phyloP scores from a whole-genome alignment of 2,329 filamentous ascomycete genomes.

The Aspergillus amoenus region DNA sequence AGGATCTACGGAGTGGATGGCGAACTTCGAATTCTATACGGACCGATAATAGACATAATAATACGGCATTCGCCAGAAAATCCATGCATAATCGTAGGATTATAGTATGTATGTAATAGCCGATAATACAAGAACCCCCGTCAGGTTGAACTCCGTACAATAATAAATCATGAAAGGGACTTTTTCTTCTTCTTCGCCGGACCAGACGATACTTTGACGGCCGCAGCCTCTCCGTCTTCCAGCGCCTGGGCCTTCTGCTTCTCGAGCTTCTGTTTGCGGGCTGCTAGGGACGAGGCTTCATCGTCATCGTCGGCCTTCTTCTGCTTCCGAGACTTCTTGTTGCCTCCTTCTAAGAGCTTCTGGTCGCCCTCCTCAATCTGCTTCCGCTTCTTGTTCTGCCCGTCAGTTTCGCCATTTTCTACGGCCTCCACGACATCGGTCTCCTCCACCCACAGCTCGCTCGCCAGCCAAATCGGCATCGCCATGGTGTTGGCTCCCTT shows the following conservation, averaged over 20 bases:
- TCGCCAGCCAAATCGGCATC: conserved; percentile 90
- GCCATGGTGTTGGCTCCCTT: conserved; percentile 87
- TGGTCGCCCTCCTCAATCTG: conserved; percentile 30
- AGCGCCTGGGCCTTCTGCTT: conserved; percentile 51
- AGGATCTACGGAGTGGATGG: neutral
- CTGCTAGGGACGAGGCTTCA: conserved; percentile 32
- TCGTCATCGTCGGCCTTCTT: conserved; percentile 40
- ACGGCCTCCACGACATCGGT: conserved; percentile 65
- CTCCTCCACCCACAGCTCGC: conserved; percentile 84
- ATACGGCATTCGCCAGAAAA: conserved; percentile 22
- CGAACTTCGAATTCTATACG: neutral
- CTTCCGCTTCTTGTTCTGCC: conserved; percentile 58
- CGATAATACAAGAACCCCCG: neutral
- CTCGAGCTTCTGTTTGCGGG: conserved; percentile 50
- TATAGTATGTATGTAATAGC: neutral
- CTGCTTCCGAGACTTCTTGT: conserved; percentile 42
- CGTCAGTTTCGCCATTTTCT: conserved; percentile 32
- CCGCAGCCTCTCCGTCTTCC: conserved; percentile 40
- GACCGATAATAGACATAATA: neutral
- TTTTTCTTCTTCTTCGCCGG: conserved; percentile 40
- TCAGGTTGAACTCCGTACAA: conserved; percentile 20
- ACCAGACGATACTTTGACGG: conserved; percentile 21
- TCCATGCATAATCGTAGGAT: conserved; percentile 23
- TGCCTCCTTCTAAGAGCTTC: conserved; percentile 30
- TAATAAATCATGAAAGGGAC: conserved; percentile 36